A percentile compares a stretch with the other conserved stretches of the same genome.
Evolutionary conservation across 192 early-diverging fungal genomes (phyloP).

Genomic region (Linnemannia elongata): DNA sequence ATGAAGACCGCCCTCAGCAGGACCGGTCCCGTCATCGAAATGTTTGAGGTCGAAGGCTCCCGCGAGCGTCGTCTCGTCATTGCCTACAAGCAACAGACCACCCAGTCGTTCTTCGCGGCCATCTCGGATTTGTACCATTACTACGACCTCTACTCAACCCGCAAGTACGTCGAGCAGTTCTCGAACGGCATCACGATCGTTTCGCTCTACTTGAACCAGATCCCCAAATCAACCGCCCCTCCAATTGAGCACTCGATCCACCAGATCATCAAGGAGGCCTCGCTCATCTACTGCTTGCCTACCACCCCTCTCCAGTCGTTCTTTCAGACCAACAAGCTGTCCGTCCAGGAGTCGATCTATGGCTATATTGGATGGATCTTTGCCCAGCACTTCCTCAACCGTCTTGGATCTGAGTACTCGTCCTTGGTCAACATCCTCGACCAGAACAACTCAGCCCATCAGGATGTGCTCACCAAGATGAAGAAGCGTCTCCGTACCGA

Average conservation of each 20-base stretch:
- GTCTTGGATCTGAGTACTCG: slow-evolving; percentile 93
- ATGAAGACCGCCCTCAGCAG: slow-evolving; percentile 87
- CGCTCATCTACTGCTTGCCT: slow-evolving; percentile 95
- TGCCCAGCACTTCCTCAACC: slow-evolving; percentile 98
- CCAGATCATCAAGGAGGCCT: slow-evolving; percentile 97
- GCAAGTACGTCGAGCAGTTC: slow-evolving; percentile 99
- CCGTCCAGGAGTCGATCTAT: slow-evolving; percentile 97
- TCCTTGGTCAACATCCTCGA: slow-evolving; percentile 90
- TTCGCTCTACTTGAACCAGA: slow-evolving; percentile 90
- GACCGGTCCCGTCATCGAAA: slow-evolving; percentile 93
- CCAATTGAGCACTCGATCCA: slow-evolving; percentile 91
- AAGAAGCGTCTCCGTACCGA: slow-evolving; percentile 98
- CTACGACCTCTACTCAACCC: slow-evolving; percentile 94
- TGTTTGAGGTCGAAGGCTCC: slow-evolving; percentile 88
- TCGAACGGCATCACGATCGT: slow-evolving; percentile 97
- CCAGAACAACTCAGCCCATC: slow-evolving; percentile 81
- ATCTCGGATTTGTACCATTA: slow-evolving; percentile 98
- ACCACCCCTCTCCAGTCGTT: slow-evolving; percentile 93
- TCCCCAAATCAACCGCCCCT: slow-evolving; percentile 80
- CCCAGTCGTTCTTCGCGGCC: slow-evolving; percentile 92
- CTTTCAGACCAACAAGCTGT: slow-evolving; percentile 92
- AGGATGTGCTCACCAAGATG: slow-evolving; percentile 95
- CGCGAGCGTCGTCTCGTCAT: slow-evolving; percentile 94
- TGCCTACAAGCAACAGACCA: slow-evolving; percentile 91
- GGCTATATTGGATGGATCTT: slow-evolving; percentile 98